Conservation (phyloP, 257 asterid species). For the Nicotiana obtusifolia region DNA sequence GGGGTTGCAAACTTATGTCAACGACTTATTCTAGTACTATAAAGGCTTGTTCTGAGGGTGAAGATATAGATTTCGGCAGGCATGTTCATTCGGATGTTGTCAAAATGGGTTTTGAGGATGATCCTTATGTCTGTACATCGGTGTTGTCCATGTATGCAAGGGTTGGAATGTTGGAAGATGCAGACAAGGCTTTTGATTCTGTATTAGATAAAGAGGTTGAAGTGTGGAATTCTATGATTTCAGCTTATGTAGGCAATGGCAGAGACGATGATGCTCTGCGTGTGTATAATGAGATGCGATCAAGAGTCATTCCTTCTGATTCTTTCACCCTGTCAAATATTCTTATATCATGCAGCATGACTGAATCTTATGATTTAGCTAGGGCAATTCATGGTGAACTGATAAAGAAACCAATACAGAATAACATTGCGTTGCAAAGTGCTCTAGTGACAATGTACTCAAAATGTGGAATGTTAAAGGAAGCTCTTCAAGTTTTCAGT, state of each 20-base stretch:
- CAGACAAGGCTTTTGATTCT: slow-evolving; percentile 38
- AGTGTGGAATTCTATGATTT: slow-evolving; percentile 78
- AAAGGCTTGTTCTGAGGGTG: slow-evolving; percentile 59
- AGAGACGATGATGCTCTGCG: slow-evolving; percentile 45
- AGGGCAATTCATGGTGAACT: slow-evolving; percentile 57
- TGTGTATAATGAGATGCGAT: slow-evolving; percentile 43
- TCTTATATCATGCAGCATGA: slow-evolving; percentile 48
- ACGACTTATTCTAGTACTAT: slow-evolving; percentile 55
- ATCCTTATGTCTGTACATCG: slow-evolving; percentile 65
- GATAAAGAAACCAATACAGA: slow-evolving; percentile 51
- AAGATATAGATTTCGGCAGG: slow-evolving; percentile 38
- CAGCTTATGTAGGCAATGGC: slow-evolving; percentile 60
- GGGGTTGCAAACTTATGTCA: slow-evolving; percentile 45
- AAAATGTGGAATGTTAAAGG: slow-evolving; percentile 45
- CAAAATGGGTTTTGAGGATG: slow-evolving; percentile 54
- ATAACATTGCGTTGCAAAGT: slow-evolving; percentile 49
- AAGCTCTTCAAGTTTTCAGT: slow-evolving; percentile 41
- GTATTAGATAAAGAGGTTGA: slow-evolving; percentile 43
- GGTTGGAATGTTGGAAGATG: slow-evolving; percentile 44
- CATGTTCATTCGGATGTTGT: slow-evolving; percentile 71
- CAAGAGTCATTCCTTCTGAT: slow-evolving; percentile 42
- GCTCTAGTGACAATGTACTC: slow-evolving; percentile 79
- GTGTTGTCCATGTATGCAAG: slow-evolving; percentile 66
- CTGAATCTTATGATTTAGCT: slow-evolving; percentile 37
- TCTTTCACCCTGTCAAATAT: slow-evolving; percentile 62